Conservation (phyloP, 352 stramenopile species). For the Plasmopara halstedii region DNA sequence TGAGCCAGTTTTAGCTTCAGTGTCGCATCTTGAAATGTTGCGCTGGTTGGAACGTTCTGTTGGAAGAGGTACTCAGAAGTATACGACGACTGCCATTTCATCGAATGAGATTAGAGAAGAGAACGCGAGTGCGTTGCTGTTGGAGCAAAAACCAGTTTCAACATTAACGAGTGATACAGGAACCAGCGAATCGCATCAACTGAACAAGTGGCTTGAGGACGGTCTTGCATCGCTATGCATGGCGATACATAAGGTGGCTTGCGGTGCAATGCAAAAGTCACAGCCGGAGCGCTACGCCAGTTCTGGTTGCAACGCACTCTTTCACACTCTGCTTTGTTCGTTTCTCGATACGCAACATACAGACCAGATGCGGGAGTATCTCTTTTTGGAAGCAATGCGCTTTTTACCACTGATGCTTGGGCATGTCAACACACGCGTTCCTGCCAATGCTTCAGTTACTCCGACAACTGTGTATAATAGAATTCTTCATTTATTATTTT, state of each 20-base stretch:
- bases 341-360: constrained; percentile 51
- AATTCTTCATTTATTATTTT: constrained; percentile 60
- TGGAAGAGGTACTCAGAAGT: constrained; percentile 8
- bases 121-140: constrained; percentile 11
- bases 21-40: constrained; percentile 30
- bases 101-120: constrained; percentile 11
- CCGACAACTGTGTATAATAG: constrained; percentile 25
- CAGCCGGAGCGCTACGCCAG: constrained; percentile 71
- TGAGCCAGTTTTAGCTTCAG: constrained; percentile 5
- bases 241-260: constrained; percentile 78
- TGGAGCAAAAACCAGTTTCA: constrained; percentile 26
- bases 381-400: constrained; percentile 62
- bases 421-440: constrained; percentile 29
- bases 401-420: constrained; percentile 70
- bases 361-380: constrained; percentile 58
- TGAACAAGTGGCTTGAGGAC: constrained; percentile 55
- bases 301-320: constrained; percentile 68
- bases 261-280: constrained; percentile 75
- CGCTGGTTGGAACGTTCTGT: constrained; percentile 37
- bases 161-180: constrained; percentile 9
- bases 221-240: constrained; percentile 75
- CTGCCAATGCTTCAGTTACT: constrained; percentile 17
- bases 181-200: constrained; percentile 13
- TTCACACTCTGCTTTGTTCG: constrained; percentile 73
- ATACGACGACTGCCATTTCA: no score